These are phyloP conservation scores for Multifurca ochricompacta DNA, from an alignment of 768 basidiomycete species.

Conservation along the genomic window DNA sequence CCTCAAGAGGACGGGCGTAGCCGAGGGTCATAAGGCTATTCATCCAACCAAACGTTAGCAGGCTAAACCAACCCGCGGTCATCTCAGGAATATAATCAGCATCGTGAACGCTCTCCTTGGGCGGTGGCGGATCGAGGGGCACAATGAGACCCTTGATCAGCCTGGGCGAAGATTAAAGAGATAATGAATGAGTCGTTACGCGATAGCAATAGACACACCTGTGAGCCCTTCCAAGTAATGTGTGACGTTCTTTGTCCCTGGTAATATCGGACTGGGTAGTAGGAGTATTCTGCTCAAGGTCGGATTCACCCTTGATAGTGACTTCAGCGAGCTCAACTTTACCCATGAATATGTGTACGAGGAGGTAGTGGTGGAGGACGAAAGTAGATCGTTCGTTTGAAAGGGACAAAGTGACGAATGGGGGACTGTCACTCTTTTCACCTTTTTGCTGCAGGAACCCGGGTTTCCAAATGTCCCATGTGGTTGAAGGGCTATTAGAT, in stretches of 20 bases:
- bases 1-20: constrained; percentile 73
- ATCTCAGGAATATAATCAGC: constrained; percentile 58
- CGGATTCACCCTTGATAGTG: background rate
- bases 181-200: background rate
- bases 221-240: background rate
- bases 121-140: constrained; percentile 29
- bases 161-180: background rate
- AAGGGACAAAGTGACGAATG: no score
- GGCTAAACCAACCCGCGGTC: constrained; percentile 49
- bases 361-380: no score
- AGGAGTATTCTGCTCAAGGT: background rate
- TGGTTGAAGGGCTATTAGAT: background rate
- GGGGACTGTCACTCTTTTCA: background rate
- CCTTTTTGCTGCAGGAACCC: no score
- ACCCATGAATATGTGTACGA: background rate
- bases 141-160: constrained; percentile 15
- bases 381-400: background rate
- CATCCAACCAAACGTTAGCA: constrained; percentile 70
- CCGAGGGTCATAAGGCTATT: constrained; percentile 64
- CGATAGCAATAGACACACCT: constrained; percentile 3
- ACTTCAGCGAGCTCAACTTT: background rate
- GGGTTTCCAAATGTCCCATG: background rate
- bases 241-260: background rate
- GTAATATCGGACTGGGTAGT: background rate
- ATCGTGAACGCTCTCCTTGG: constrained; percentile 50